These are phyloP conservation scores for Parasitella parasitica DNA, from an alignment of 371 early-diverging fungal genomes.

Conservation along the genomic window DNA sequence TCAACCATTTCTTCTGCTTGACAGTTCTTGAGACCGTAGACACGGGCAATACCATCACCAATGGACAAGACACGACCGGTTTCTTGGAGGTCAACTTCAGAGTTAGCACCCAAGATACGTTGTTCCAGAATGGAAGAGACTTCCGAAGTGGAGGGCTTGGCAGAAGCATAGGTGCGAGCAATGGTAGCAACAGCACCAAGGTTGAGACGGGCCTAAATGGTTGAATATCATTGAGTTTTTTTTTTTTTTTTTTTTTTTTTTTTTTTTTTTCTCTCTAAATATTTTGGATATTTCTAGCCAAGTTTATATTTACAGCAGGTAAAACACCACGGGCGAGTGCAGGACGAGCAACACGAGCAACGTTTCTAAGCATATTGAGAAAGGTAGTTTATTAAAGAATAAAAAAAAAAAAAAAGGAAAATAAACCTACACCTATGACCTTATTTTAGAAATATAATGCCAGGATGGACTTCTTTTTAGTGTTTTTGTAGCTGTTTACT, in stretches of 20 bases:
- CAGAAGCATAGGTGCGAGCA: slow-evolving; percentile 55
- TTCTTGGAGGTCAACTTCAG: slow-evolving; percentile 87
- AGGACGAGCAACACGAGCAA: slow-evolving; percentile 54
- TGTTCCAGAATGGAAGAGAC: slow-evolving; percentile 91
- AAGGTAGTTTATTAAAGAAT: slow-evolving; percentile 4
- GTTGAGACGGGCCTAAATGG: slow-evolving; percentile 52
- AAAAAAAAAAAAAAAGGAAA: slow-evolving; percentile 1
- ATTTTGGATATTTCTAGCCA: too few relatives aligned
- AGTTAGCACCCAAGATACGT: slow-evolving; percentile 84
- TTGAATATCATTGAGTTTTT: too few relatives aligned
- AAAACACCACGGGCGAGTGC: slow-evolving; percentile 42
- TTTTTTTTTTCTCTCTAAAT: not conserved
- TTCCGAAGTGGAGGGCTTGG: slow-evolving; percentile 76
- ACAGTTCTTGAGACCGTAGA: slow-evolving; percentile 94
- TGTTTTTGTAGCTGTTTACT: not conserved
- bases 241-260: not conserved
- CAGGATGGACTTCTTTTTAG: slow-evolving; percentile 11
- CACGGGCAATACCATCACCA: slow-evolving; percentile 99
- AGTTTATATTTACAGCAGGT: slow-evolving; percentile 46
- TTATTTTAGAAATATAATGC: not conserved
- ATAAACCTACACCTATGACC: not conserved
- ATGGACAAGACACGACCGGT: slow-evolving; percentile 97
- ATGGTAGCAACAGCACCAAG: slow-evolving; percentile 55
- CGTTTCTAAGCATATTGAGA: slow-evolving; percentile 48
- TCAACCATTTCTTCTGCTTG: slow-evolving; percentile 99